Evolutionary conservation across 2,329 filamentous ascomycete genomes (phyloP).

Genomic region (Ambrosiella beaveri): DNA sequence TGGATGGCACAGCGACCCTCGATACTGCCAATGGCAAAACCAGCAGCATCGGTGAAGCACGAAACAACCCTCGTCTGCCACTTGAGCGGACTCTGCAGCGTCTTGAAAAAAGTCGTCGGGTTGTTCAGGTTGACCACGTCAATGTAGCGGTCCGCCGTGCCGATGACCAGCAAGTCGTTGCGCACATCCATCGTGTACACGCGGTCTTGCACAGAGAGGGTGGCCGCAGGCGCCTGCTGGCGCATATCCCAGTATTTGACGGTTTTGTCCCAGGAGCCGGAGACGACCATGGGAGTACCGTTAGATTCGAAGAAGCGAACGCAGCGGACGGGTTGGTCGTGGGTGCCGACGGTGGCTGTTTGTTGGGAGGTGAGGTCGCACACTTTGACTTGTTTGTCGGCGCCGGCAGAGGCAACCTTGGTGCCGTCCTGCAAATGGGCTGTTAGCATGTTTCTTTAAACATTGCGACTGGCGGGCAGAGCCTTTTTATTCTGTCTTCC

Average conservation of each 20-base stretch:
- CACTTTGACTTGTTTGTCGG: constrained; percentile 79
- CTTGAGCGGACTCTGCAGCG: constrained; percentile 85
- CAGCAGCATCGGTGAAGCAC: constrained; percentile 81
- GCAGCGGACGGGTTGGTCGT: constrained; percentile 66
- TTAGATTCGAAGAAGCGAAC: constrained; percentile 61
- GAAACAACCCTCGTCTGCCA: constrained; percentile 94
- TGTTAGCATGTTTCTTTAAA: not conserved
- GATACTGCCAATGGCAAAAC: constrained; percentile 90
- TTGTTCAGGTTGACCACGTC: constrained; percentile 84
- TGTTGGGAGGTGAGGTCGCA: constrained; percentile 60
- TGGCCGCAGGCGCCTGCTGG: constrained; percentile 44
- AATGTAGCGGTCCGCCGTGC: constrained; percentile 89
- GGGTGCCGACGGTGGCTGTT: constrained; percentile 59
- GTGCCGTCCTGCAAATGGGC: constrained; percentile 54
- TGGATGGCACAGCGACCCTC: constrained; percentile 96
- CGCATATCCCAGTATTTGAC: constrained; percentile 80
- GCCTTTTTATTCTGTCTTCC: too few relatives aligned
- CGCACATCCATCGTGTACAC: constrained; percentile 86
- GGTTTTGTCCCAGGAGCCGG: constrained; percentile 82
- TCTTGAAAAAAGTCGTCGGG: constrained; percentile 87
- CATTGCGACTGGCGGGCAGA: too few relatives aligned
- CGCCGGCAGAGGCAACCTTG: constrained; percentile 72
- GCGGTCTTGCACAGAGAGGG: constrained; percentile 53
- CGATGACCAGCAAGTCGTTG: constrained; percentile 75
- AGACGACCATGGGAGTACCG: constrained; percentile 67